Conservation (phyloP, 2,329 filamentous ascomycete genomes). For the Fusarium begoniae region DNA sequence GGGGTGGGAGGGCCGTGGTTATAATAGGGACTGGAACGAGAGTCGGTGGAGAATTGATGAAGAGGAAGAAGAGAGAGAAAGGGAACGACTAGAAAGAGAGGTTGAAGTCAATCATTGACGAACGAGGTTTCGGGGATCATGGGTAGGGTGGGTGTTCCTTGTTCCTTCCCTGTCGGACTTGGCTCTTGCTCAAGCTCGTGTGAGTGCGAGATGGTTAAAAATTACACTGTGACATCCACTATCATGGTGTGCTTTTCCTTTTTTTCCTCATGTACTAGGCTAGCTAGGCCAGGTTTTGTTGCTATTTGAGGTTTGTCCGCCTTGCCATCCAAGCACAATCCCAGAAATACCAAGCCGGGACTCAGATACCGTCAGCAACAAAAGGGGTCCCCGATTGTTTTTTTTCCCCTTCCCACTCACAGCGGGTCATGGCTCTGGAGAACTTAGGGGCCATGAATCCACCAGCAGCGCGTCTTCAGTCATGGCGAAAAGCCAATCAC, state of each 20-base stretch:
- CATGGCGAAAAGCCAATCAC: constrained; percentile 4
- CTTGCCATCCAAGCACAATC: constrained; percentile 20
- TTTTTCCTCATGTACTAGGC: background rate
- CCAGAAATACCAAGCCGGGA: constrained; percentile 20
- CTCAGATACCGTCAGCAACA: constrained; percentile 3
- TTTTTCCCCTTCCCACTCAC: background rate
- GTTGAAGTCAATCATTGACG: constrained; percentile 33
- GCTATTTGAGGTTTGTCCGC: constrained; percentile 25
- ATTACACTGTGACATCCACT: constrained; percentile 22
- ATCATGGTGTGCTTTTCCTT: background rate
- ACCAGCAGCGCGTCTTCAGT: constrained; percentile 15
- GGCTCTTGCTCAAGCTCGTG: constrained; percentile 20
- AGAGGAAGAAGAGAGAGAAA: constrained; percentile 26
- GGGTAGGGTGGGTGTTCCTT: constrained; percentile 31
- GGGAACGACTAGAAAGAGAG: constrained; percentile 18
- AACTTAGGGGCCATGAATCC: constrained; percentile 29
- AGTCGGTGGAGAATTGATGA: constrained; percentile 36
- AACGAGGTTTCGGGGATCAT: constrained; percentile 37
- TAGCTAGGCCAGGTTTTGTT: background rate
- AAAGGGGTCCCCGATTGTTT: constrained; percentile 24
- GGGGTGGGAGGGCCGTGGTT: constrained; percentile 37
- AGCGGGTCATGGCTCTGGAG: constrained; percentile 36
- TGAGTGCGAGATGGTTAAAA: constrained; percentile 11
- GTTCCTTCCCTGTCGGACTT: constrained; percentile 26
- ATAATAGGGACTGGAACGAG: constrained; percentile 41